These are phyloP conservation scores for Porphyra umbilicalis DNA, from an alignment of 31 red algal species.

Conservation along the genomic window DNA sequence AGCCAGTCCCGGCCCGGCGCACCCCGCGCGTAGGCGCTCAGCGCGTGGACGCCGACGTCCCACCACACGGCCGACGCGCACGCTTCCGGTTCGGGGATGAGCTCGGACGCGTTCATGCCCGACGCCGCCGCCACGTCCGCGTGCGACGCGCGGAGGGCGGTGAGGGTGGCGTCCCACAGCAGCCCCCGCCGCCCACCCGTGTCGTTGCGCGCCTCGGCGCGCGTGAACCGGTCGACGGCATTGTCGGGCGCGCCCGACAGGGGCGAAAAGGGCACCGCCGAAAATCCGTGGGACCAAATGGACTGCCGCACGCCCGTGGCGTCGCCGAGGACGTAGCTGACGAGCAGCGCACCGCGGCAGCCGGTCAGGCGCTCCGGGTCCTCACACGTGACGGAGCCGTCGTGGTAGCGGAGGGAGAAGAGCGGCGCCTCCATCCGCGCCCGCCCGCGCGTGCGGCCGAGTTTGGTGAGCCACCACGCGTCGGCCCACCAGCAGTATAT, in stretches of 20 bases:
- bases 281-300: slow-evolving; percentile 2
- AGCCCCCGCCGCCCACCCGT: background rate
- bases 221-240: background rate
- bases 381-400: slow-evolving; percentile 26
- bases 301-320: slow-evolving; percentile 8
- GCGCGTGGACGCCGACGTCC: slow-evolving; percentile 12
- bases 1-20: background rate
- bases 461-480: slow-evolving; percentile 35
- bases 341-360: slow-evolving; percentile 27
- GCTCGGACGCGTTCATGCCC: background rate
- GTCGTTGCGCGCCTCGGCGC: background rate
- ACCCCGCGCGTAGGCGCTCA: slow-evolving; percentile 4
- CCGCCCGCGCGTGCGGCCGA: slow-evolving; percentile 7
- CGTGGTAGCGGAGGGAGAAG: slow-evolving; percentile 30
- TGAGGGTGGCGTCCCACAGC: slow-evolving; percentile 4
- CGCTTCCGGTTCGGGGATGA: slow-evolving; percentile 1
- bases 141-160: slow-evolving; percentile 7
- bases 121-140: slow-evolving; percentile 1
- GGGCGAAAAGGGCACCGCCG: slow-evolving; percentile 10
- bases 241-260: slow-evolving; percentile 14
- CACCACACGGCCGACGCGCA: slow-evolving; percentile 28
- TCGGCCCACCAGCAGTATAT: slow-evolving; percentile 45
- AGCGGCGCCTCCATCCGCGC: background rate
- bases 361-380: background rate
- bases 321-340: slow-evolving; percentile 15